Evolutionary conservation across 306 rosid genomes (phyloP).

Genomic region (Sechiopsis laciniata): DNA sequence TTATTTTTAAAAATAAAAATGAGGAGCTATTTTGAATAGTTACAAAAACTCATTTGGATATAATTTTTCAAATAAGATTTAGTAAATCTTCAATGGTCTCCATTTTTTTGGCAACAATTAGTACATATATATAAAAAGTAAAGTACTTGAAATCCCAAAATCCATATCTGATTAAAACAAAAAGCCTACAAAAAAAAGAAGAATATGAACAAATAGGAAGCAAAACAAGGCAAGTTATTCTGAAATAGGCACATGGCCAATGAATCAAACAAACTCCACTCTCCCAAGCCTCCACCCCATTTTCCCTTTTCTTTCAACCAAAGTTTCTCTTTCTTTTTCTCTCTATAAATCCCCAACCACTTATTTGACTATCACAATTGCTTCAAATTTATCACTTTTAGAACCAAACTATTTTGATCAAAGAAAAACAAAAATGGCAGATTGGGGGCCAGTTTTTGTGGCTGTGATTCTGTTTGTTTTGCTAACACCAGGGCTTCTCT

Average conservation of each 20-base stretch:
- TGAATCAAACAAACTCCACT: conserved; percentile 30
- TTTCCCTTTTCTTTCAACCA: conserved; percentile 28
- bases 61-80: too few relatives aligned
- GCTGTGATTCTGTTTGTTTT: conserved; percentile 64
- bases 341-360: conserved; percentile 1
- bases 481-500: conserved; percentile 66
- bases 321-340: conserved; percentile 21
- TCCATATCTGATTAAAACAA: background rate
- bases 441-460: conserved; percentile 78
- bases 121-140: too few relatives aligned
- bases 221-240: conserved; percentile 17
- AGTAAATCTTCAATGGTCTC: too few relatives aligned
- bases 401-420: background rate
- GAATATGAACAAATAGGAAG: background rate
- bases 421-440: conserved; percentile 36
- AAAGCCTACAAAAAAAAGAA: background rate
- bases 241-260: conserved; percentile 9
- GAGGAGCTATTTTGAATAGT: too few relatives aligned
- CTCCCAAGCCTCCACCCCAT: conserved; percentile 31
- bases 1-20: too few relatives aligned
- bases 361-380: background rate
- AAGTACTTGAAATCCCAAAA: background rate
- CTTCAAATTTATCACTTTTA: background rate
- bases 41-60: too few relatives aligned
- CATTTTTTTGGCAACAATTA: too few relatives aligned